Evolutionary conservation across 768 basidiomycete genomes (phyloP).

Genomic region (Rubroboletus satanas): DNA sequence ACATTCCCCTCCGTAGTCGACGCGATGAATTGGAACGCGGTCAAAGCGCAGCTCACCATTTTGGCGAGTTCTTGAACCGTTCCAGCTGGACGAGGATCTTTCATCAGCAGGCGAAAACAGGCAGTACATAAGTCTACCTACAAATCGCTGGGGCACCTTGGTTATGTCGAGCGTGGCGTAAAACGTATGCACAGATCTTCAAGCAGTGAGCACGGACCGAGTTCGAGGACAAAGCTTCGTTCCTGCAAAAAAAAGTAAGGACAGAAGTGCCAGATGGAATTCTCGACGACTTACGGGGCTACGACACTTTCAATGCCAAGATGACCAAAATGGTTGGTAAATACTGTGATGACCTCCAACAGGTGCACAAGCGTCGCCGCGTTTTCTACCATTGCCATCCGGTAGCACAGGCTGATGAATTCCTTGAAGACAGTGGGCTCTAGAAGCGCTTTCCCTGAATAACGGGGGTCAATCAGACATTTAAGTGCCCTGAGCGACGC

Average conservation of each 20-base stretch:
- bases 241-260: constrained; percentile 8
- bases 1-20: constrained; percentile 50
- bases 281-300: constrained; percentile 14
- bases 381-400: constrained; percentile 85
- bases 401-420: constrained; percentile 81
- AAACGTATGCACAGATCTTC: constrained; percentile 74
- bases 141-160: constrained; percentile 50
- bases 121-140: constrained; percentile 25
- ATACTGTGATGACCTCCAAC: constrained; percentile 59
- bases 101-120: constrained; percentile 8
- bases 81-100: constrained; percentile 42
- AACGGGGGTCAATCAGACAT: constrained; percentile 73
- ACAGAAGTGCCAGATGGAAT: not conserved
- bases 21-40: constrained; percentile 57
- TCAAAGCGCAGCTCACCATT: constrained; percentile 62
- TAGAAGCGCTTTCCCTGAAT: constrained; percentile 75
- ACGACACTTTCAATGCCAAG: constrained; percentile 21
- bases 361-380: constrained; percentile 68
- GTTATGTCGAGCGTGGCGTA: constrained; percentile 67
- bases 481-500: constrained; percentile 75
- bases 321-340: constrained; percentile 43
- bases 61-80: constrained; percentile 50
- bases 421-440: constrained; percentile 87
- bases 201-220: constrained; percentile 61
- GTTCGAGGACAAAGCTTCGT: constrained; percentile 33